These are phyloP conservation scores for Penicillium pancosmium DNA, from an alignment of 495 filamentous ascomycete genomes.

Conservation along the genomic window DNA sequence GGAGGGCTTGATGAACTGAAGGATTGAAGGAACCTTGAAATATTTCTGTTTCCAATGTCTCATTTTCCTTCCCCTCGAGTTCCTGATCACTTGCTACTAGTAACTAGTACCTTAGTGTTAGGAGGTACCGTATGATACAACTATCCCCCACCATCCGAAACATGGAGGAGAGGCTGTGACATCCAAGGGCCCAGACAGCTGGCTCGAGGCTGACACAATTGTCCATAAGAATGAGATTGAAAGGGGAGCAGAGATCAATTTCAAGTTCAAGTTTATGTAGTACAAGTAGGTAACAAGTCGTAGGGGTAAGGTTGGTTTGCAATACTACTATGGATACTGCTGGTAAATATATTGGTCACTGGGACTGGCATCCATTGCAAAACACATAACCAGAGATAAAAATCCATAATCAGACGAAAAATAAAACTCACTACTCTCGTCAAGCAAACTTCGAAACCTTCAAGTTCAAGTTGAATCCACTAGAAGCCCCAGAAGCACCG, in stretches of 20 bases:
- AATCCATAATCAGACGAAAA: background rate
- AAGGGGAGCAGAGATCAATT: background rate
- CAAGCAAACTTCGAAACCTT: no score
- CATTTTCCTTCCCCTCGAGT: background rate
- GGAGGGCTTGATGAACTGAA: no score
- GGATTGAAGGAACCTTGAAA: no score
- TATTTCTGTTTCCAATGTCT: no score
- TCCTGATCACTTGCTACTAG: background rate
- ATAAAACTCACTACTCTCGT: no score
- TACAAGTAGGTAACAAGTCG: no score
- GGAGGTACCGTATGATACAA: background rate
- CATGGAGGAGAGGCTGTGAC: background rate
- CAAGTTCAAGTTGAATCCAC: no score
- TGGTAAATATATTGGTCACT: no score
- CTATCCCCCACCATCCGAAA: background rate
- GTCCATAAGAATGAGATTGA: background rate
- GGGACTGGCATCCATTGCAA: no score
- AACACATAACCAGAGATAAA: background rate
- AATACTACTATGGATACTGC: no score
- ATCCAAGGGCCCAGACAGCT: background rate
- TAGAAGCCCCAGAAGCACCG: background rate
- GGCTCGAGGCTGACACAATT: background rate
- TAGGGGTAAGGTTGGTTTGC: no score
- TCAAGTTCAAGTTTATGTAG: background rate
- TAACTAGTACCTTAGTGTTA: background rate